phyloP scores from a whole-genome alignment of 305 asterid genomes.

The Fraxinus dipetala region DNA sequence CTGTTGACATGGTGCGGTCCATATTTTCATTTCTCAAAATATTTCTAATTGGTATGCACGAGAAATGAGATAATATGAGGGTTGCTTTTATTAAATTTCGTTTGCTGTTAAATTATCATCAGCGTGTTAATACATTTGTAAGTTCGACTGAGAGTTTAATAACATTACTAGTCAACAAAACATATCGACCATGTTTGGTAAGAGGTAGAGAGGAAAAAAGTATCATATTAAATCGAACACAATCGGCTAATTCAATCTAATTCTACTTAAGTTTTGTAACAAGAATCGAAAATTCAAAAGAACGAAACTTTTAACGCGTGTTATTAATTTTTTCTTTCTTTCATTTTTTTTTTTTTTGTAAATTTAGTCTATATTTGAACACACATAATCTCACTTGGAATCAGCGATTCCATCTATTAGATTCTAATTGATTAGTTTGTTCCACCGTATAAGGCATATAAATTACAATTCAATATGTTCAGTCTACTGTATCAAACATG shows the following conservation, averaged over 20 bases:
- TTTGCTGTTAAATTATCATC: too few relatives aligned
- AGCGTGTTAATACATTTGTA: too few relatives aligned
- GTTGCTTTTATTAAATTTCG: not conserved
- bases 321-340: too few relatives aligned
- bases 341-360: too few relatives aligned
- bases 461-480: not conserved
- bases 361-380: not conserved
- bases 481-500: not conserved
- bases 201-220: not conserved
- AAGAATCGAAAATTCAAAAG: not conserved
- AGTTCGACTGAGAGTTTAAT: not conserved
- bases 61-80: not conserved
- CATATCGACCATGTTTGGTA: not conserved
- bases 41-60: not conserved
- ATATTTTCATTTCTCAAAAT: not conserved
- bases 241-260: not conserved
- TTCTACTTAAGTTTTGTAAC: too few relatives aligned
- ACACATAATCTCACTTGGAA: too few relatives aligned
- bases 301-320: too few relatives aligned
- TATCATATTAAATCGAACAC: not conserved
- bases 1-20: not conserved
- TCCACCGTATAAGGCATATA: not conserved
- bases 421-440: too few relatives aligned
- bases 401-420: not conserved
- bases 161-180: not conserved